Base-by-base conservation (phyloP, 2,329 filamentous ascomycete genomes). In the Colletotrichum melonis region DNA sequence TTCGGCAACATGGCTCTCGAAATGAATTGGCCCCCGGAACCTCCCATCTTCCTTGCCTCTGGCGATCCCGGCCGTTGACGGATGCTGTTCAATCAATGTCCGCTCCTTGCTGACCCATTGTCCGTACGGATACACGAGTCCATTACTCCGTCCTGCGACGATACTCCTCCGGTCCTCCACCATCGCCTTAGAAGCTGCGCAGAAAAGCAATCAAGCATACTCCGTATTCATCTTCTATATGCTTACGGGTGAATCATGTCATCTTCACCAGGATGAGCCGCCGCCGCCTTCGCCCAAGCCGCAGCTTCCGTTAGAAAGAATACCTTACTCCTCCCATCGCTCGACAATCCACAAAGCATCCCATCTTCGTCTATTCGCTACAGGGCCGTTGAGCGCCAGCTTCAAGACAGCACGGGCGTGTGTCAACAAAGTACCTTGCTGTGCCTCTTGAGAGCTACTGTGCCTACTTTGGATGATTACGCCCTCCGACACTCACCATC, bases 401-500 rank as follows among this genome's bases (percentile, higher is more conserved):
- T 26, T 52, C 57, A 54, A 35, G 30, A 38, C 58, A 59, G 49
- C 69, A 60, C 60, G 55, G 66, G 59, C 49, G 67, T 62, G 60
- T 60, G 60, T 42, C 49, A 66, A 60, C 32, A 57, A 73, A 62
- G 35, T 70, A 70, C 71, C 62, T 73, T 70, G 71, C 62, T 55
- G 42, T 73, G 62, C 56, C 70, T 28, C 54, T 42, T 12, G 28
- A n/a, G 16, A 59, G 66, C 58, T 63, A 55, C 30, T 30, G 24
- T 28, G 16, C n/a, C n/a, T 55, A 55, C 28, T 57, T 49, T 59
- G 28, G 56, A 62, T 38, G 52, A 54, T 49, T 59, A 70, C 59
- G 42, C 46, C 66, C 24, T 70, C 60, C 57, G 46, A 60, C 55
- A 49, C 38, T 62, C 67, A 70, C 71, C 56, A 71, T 35, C 67